Evolutionary conservation across 805 yeast genomes (phyloP), one percentile per base, ranked within the genome.

Genomic region (Kuraishia cidri): DNA sequence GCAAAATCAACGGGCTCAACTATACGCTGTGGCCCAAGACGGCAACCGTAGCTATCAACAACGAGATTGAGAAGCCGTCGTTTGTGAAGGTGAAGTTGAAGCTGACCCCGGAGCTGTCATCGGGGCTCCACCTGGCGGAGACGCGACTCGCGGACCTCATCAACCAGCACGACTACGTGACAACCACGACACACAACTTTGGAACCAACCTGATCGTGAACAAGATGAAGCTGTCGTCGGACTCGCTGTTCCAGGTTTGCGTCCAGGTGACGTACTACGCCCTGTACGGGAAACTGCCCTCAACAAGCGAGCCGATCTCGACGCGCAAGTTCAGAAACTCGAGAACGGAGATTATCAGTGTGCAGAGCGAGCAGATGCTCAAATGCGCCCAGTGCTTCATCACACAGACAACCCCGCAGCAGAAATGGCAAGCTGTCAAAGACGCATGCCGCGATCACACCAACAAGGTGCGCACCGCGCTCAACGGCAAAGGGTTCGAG

Each of bases 401-500:
- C 29, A 73, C 86, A 15, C 74, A 69, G 33, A 56, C 73, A 1
- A 47, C 69, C 4, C 50, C 58, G 10, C 31, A 42, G 32, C 58
- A 60, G 32, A 68, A 77, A 46, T 69, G 79, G 78, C 35, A 51
- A 23, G 27, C 57, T 43, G 71, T 80, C 39, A 52, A 62, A 19
- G 58, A 64, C 19, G 66, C 79, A 23, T 71, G 85, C 37, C 50
- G 57, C 12, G 58, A 48, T 18, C 88, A 81, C 47, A 58, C 66
- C 2, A 44, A 48, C 6, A 65, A 63, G 37, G 64, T 77, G 33
- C 63, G 49, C 12, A 58, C 52, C 21, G 78, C 85, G 0, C 65
- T 76, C 56, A 50, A 54, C 16, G 90, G 90, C 1, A 48, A 58
- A 31, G 87, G 90, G 2, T 82, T 77, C 48, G 88, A 79, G 48